Percentiles rank a stretch among this genome's conserved stretches.
These are phyloP conservation scores for Gentiana dahurica DNA, from an alignment of 257 asterid species.

Conservation along the genomic window DNA sequence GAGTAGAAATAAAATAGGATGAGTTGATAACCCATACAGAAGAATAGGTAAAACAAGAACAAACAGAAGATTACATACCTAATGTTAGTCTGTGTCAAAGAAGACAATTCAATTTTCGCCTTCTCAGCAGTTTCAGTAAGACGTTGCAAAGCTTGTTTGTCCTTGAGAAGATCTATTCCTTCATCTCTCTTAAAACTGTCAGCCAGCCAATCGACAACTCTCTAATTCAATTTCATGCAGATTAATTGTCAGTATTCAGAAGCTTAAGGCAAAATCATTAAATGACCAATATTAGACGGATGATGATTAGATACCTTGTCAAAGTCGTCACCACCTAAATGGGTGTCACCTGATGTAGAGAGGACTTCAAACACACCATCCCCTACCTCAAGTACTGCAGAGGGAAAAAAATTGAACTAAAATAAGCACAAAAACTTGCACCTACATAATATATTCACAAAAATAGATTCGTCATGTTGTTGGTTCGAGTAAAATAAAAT, in stretches of 20 bases:
- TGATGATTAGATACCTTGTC: conserved; percentile 38
- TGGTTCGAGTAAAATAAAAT: too few relatives aligned
- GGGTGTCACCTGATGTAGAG: conserved; percentile 77
- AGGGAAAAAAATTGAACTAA: too few relatives aligned
- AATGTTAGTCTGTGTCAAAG: conserved; percentile 60
- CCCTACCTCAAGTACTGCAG: conserved; percentile 71
- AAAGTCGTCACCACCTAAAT: conserved; percentile 80
- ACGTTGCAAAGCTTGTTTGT: conserved; percentile 81
- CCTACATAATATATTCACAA: neutral
- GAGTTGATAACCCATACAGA: neutral
- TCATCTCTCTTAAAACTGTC: conserved; percentile 52
- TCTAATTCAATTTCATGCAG: conserved; percentile 24
- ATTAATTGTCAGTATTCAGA: neutral
- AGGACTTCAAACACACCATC: conserved; percentile 81
- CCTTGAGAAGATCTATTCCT: conserved; percentile 78
- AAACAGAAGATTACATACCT: conserved; percentile 23
- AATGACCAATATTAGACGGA: neutral
- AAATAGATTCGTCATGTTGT: neutral
- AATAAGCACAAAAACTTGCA: neutral
- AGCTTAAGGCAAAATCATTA: neutral
- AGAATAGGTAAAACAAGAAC: neutral
- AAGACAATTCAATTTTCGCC: conserved; percentile 71
- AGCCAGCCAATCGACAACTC: conserved; percentile 81
- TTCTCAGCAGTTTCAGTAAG: conserved; percentile 82
- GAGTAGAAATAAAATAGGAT: neutral